Conservation (phyloP, 768 basidiomycete genomes). For the Suillus variegatus region DNA sequence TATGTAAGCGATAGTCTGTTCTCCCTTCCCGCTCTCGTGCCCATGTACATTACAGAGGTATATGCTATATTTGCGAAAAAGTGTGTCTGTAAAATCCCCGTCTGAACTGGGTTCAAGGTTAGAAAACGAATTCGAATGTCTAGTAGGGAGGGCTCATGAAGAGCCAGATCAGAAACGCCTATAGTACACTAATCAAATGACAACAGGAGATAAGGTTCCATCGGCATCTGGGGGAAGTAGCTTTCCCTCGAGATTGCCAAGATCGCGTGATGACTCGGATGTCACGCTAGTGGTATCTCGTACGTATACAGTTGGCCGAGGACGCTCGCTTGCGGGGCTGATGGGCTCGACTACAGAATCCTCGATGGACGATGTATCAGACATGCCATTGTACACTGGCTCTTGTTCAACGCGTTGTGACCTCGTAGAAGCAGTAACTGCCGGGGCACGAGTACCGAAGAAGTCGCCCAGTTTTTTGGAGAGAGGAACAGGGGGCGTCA, state of each 20-base stretch:
- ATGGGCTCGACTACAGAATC: constrained; percentile 36
- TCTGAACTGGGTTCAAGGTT: background rate
- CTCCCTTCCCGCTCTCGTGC: background rate
- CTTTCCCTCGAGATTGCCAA: constrained; percentile 33
- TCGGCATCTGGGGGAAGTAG: constrained; percentile 20
- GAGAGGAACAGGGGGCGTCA: constrained; percentile 45
- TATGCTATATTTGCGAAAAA: background rate
- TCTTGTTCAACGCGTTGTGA: constrained; percentile 28
- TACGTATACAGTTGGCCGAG: constrained; percentile 28
- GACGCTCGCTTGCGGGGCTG: constrained; percentile 32
- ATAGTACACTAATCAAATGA: constrained; percentile 24
- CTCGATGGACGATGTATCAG: constrained; percentile 39
- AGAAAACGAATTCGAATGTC: constrained; percentile 2
- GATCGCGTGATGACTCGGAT: constrained; percentile 28
- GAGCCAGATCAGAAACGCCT: background rate
- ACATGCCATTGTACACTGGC: constrained; percentile 28
- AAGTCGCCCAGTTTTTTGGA: constrained; percentile 71
- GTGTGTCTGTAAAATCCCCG: background rate
- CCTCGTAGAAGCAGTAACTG: constrained; percentile 28
- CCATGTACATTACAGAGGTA: background rate
- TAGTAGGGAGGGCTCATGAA: background rate
- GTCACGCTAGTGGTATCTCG: constrained; percentile 31
- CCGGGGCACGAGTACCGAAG: constrained; percentile 58
- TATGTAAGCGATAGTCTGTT: background rate
- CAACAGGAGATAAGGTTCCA: constrained; percentile 25